A percentile compares a stretch with the other conserved stretches of the same genome.
phyloP scores from a whole-genome alignment of 139 green algal genomes.

The Zygnema cylindricum region DNA sequence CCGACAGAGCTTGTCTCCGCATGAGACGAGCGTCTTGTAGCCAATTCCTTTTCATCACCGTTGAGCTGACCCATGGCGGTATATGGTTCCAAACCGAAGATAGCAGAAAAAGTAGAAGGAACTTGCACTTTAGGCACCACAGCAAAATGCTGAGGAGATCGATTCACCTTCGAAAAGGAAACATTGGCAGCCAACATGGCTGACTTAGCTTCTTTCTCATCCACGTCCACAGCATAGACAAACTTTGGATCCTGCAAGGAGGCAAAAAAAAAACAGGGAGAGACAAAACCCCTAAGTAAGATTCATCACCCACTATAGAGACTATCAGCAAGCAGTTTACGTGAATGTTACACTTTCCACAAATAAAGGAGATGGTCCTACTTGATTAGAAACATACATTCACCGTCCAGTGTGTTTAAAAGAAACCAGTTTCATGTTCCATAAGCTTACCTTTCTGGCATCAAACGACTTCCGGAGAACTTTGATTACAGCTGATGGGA shows the following conservation, averaged over 20 bases:
- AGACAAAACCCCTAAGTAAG: too few species aligned
- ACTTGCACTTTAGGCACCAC: neutral
- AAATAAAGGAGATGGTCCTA: too few species aligned
- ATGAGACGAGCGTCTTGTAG: neutral
- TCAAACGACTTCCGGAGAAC: conserved; percentile 63
- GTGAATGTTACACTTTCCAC: too few species aligned
- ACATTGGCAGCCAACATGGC: conserved; percentile 60
- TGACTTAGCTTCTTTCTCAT: conserved; percentile 37
- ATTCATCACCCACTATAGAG: too few species aligned
- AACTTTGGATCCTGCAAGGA: conserved; percentile 60
- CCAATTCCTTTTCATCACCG: neutral
- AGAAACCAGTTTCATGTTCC: too few species aligned
- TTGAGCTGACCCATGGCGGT: neutral
- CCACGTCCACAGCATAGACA: conserved; percentile 76
- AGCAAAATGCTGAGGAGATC: neutral
- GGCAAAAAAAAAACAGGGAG: too few species aligned
- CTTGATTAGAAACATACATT: too few species aligned
- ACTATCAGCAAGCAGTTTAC: too few species aligned
- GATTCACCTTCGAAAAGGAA: neutral
- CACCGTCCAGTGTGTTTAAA: too few species aligned
- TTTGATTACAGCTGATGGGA: conserved; percentile 9
- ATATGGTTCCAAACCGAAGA: neutral
- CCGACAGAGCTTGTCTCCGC: neutral
- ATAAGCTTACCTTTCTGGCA: conserved; percentile 36
- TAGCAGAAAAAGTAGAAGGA: neutral